Base-by-base conservation (phyloP, 2,329 filamentous ascomycete species). In the Boeremia exigua region DNA sequence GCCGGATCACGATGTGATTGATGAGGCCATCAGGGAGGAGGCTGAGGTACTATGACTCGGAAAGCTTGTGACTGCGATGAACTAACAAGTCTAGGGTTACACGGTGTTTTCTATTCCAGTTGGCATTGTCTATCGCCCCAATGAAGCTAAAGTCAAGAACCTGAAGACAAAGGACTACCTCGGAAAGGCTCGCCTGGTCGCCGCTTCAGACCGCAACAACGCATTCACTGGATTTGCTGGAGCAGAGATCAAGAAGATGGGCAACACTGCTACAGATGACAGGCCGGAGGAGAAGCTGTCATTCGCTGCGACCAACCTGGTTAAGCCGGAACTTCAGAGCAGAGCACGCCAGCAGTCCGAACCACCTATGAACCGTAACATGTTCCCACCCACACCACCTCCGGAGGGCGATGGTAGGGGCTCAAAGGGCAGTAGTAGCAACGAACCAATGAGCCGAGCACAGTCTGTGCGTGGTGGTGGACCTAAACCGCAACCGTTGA, bases 41-140 rank as follows among this genome's bases (percentile, higher is more conserved):
- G 95, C 95, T 57, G 92, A 97, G 84, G 92, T 95, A 82, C 44
- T 40, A 42, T n/a, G 29, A 46, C 27, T 43, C 29, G 14, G 27
- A 23, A 19, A 25, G 4, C 29, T 12, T 25, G 25, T 12, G 6
- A 25, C 17, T 42, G n/a, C 15, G 28, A 32, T 8, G 2, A 5
- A 51, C 68, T 80, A 57, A 79, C 61, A 52, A 36, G 12, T 17
- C 2, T 59, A 96, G 90, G 95, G 94, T 42, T 99, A 99, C 73
- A 98, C 95, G 0, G 95, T 99, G 37, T 99, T 99, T 79, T 98
- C 93, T 0, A 98, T 98, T 48, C 95, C 95, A 0, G 93, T 98
- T 11, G 95, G 95, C 23, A 91, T 97, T 29, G 86, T 99, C 14
- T 99, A 98, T 77, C 84, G 95, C 55, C 95, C 95, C 19, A 98